Conservation (phyloP, 371 early-diverging fungal genomes). For the Massospora cicadina region DNA sequence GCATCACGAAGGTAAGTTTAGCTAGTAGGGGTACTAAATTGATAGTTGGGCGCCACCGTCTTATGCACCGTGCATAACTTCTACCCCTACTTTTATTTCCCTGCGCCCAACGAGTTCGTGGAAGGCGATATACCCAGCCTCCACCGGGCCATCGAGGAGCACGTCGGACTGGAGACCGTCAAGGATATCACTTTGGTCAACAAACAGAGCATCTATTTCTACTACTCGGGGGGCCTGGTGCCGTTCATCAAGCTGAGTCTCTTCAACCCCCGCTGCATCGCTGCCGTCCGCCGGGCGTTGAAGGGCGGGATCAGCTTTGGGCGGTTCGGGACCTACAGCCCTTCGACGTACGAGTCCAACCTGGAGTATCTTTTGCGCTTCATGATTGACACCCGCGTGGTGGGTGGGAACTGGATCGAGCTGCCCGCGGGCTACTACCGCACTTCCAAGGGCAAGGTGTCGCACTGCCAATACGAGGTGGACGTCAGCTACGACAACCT, state of each 20-base stretch:
- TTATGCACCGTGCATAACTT: conserved; percentile 87
- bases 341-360: conserved; percentile 82
- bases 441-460: conserved; percentile 22
- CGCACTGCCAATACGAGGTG: conserved; percentile 72
- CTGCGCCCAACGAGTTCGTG: conserved; percentile 63
- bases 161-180: conserved; percentile 20
- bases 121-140: conserved; percentile 35
- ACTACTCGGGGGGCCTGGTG: conserved; percentile 43
- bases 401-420: conserved; percentile 89
- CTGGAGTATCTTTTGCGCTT: conserved; percentile 81
- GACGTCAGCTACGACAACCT: conserved; percentile 44
- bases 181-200: conserved; percentile 34
- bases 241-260: conserved; percentile 51
- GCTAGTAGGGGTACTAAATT: not conserved
- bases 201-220: conserved; percentile 71
- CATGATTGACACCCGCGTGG: conserved; percentile 83
- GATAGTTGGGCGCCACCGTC: conserved; percentile 62
- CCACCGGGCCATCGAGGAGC: conserved; percentile 24
- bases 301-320: conserved; percentile 13
- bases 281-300: not conserved
- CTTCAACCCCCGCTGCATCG: conserved; percentile 17
- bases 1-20: conserved; percentile 60
- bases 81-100: conserved; percentile 89
- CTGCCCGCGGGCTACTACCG: conserved; percentile 53
- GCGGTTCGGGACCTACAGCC: conserved; percentile 20